Percentiles rank a stretch among this genome's conserved stretches.
These are phyloP conservation scores for Lactarius sanguifluus DNA, from an alignment of 768 basidiomycete genomes.

Conservation along the genomic window DNA sequence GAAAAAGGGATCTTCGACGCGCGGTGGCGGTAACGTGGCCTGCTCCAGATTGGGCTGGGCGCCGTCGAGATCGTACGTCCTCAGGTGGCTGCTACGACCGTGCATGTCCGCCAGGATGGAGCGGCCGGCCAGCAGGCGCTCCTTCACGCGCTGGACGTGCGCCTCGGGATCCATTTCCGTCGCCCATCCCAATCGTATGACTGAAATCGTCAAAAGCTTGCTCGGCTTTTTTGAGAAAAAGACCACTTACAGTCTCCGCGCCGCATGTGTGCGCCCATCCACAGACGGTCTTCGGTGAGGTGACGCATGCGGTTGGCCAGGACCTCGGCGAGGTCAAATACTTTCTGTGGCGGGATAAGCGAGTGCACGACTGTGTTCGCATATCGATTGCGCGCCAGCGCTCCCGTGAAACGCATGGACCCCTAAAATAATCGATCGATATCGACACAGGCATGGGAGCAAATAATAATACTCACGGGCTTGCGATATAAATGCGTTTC, in stretches of 20 bases:
- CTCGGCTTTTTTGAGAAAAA: not conserved
- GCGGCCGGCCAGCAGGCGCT: conserved; percentile 34
- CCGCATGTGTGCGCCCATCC: conserved; percentile 48
- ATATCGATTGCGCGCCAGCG: conserved; percentile 8
- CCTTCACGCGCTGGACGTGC: conserved; percentile 40
- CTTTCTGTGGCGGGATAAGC: conserved; percentile 18
- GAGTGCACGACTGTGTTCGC: conserved; percentile 20
- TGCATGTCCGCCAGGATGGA: conserved; percentile 30
- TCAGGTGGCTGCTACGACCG: not conserved
- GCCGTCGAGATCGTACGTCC: conserved; percentile 21
- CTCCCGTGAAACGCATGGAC: conserved; percentile 28
- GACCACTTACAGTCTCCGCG: conserved; percentile 42
- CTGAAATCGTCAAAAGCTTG: conserved; percentile 25
- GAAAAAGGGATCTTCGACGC: conserved; percentile 32
- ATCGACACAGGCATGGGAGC: conserved; percentile 20
- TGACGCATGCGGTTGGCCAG: conserved; percentile 39
- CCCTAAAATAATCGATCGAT: conserved; percentile 16
- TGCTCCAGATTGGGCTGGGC: conserved; percentile 19
- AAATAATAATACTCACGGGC: conserved; percentile 36
- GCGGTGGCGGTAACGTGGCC: conserved; percentile 9
- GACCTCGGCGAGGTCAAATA: conserved; percentile 34
- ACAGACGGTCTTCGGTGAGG: conserved; percentile 37
- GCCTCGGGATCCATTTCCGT: conserved; percentile 39
- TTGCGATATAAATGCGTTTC: conserved; percentile 44
- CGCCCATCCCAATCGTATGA: conserved; percentile 38